Percentiles rank a stretch among this genome's conserved stretches.
Evolutionary conservation across 2,329 filamentous ascomycete genomes (phyloP).

Genomic region (Zelopaecilomyces penicillatus): DNA sequence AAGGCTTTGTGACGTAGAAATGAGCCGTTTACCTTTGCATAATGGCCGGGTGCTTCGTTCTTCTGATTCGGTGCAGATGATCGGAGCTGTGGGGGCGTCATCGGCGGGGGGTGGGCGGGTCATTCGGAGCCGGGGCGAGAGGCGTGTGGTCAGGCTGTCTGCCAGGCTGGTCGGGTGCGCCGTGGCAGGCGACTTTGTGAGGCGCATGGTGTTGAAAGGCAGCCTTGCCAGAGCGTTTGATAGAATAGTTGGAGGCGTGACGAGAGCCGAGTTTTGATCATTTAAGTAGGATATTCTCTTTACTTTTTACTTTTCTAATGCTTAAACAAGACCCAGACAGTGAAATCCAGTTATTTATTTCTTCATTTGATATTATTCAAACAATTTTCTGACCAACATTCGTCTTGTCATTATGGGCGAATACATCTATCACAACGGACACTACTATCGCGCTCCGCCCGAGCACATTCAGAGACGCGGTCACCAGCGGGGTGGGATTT

Average conservation of each 20-base stretch:
- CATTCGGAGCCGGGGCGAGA: neutral
- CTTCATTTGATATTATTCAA: neutral
- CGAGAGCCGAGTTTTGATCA: too few species aligned
- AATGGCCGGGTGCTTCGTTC: too few species aligned
- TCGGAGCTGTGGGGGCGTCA: neutral
- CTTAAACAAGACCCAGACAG: too few species aligned
- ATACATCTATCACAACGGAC: slow-evolving; percentile 24
- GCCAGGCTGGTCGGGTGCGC: neutral
- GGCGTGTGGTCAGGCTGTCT: neutral
- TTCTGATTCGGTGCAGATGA: neutral
- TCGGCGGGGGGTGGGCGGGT: neutral
- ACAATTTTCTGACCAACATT: neutral
- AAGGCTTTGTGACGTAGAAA: too few species aligned
- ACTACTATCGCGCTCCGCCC: slow-evolving; percentile 16
- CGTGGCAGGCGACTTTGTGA: neutral
- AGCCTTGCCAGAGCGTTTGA: too few species aligned
- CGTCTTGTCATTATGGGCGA: neutral
- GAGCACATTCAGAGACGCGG: slow-evolving; percentile 6
- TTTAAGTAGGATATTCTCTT: too few species aligned
- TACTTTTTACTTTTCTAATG: too few species aligned
- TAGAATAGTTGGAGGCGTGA: too few species aligned
- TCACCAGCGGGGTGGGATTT: slow-evolving; percentile 14
- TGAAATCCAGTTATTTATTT: neutral
- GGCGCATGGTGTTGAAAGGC: too few species aligned
- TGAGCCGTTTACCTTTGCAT: too few species aligned